Evolutionary conservation across 192 early-diverging fungal species (phyloP).

Genomic region (Podila minutissima): DNA sequence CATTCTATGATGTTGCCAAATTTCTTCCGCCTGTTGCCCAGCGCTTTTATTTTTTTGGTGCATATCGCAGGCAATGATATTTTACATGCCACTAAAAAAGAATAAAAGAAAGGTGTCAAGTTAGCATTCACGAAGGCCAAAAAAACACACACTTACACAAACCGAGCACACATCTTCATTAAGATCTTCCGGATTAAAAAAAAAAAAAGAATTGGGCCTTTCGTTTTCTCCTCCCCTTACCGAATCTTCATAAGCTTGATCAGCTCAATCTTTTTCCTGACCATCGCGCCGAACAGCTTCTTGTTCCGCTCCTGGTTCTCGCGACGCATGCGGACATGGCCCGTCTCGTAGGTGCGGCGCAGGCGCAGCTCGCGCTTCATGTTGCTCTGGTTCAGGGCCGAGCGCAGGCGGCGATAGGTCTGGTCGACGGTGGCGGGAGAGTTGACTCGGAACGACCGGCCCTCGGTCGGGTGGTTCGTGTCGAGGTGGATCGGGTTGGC

Average conservation of each 20-base stretch:
- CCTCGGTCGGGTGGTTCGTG: conserved; percentile 34
- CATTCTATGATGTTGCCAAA: background rate
- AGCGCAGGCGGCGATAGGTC: conserved; percentile 32
- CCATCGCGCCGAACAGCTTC: conserved; percentile 48
- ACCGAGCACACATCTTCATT: too few relatives aligned
- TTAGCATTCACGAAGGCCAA: background rate
- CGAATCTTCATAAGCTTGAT: conserved; percentile 53
- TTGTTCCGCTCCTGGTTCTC: conserved; percentile 46
- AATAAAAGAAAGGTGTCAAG: background rate
- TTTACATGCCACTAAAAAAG: conserved; percentile 37
- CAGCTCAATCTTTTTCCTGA: conserved; percentile 49
- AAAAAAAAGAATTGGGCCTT: too few relatives aligned
- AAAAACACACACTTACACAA: background rate
- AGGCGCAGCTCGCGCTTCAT: conserved; percentile 41
- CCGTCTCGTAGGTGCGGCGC: conserved; percentile 33
- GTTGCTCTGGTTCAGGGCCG: conserved; percentile 36
- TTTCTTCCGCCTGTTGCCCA: background rate
- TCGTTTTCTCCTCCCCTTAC: background rate
- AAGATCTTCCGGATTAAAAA: too few relatives aligned
- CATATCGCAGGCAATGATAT: background rate
- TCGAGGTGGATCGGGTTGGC: conserved; percentile 49
- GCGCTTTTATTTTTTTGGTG: background rate
- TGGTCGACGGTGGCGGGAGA: conserved; percentile 14
- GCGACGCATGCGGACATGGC: conserved; percentile 40
- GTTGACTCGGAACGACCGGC: conserved; percentile 36